A percentile compares a stretch with the other conserved stretches of the same genome.
Conservation (phyloP, 108 stramenopile genomes). For the Bacterosira constricta region DNA sequence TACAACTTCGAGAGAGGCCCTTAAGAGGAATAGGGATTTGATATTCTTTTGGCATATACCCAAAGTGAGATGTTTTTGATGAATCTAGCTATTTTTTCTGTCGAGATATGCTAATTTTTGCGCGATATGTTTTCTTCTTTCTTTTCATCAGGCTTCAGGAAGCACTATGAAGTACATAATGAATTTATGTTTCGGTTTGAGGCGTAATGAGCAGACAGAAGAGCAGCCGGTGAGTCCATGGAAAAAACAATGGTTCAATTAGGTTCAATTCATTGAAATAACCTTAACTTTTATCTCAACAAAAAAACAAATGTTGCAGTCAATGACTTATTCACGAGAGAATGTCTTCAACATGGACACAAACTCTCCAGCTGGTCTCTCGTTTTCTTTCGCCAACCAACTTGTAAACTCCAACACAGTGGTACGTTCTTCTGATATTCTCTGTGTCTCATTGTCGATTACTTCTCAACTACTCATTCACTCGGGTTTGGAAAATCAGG, state of each 20-base stretch:
- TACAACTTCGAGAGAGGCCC: background rate
- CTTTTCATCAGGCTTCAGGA: constrained; percentile 12
- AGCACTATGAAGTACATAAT: constrained; percentile 29
- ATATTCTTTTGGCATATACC: constrained; percentile 35
- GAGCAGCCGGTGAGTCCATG: constrained; percentile 8
- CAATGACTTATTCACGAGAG: background rate
- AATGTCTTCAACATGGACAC: constrained; percentile 38
- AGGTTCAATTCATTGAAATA: background rate
- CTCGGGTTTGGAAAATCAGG: no score
- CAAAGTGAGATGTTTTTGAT: constrained; percentile 4
- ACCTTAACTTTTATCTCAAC: background rate
- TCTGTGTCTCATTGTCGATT: no score
- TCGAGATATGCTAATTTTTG: no score
- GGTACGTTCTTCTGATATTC: no score
- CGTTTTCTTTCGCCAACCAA: constrained; percentile 3
- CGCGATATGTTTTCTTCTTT: background rate
- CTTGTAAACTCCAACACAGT: constrained; percentile 2
- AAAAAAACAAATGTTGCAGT: constrained; percentile 10
- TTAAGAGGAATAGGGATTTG: background rate
- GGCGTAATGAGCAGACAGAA: constrained; percentile 20
- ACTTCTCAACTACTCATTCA: no score
- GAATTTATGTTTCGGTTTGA: constrained; percentile 37
- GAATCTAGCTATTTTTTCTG: no score
- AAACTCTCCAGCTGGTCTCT: constrained; percentile 13
- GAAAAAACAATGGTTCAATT: background rate